Percentiles rank a stretch among this genome's conserved stretches.
These are phyloP conservation scores for Colletotrichum sp. DNA, from an alignment of 2,329 filamentous ascomycete genomes.

Conservation along the genomic window DNA sequence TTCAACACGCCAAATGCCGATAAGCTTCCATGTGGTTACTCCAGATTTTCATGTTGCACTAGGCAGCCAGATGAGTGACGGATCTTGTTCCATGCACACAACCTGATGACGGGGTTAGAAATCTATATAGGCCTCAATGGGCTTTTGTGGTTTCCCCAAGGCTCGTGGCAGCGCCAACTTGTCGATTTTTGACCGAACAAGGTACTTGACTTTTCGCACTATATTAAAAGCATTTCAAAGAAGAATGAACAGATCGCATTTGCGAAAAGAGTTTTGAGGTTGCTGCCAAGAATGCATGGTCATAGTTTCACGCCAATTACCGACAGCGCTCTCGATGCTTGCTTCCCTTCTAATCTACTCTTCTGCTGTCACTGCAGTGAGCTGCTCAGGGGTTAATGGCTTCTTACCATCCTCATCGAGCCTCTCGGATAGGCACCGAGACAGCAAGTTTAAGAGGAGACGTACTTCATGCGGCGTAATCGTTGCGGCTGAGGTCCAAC, in stretches of 20 bases:
- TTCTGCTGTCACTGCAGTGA: not conserved
- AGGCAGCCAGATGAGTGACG: not conserved
- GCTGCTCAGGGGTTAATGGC: not conserved
- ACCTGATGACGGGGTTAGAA: not conserved
- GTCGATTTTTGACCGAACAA: not conserved
- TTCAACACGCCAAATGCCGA: not conserved
- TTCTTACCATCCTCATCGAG: not conserved
- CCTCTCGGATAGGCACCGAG: not conserved
- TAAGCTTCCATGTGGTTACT: not conserved
- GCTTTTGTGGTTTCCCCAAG: not conserved
- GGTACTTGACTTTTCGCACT: not conserved
- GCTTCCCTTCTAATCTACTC: not conserved
- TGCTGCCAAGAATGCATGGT: not conserved
- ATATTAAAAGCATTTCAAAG: accelerated
- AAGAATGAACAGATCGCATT: not conserved
- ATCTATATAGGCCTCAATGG: not conserved
- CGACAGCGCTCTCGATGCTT: not conserved
- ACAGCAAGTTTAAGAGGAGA: not conserved
- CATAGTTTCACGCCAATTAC: not conserved
- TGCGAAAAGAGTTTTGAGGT: not conserved
- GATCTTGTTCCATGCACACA: not conserved
- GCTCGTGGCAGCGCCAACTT: not conserved
- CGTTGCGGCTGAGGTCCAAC: not conserved
- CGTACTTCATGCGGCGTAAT: not conserved
- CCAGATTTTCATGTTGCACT: not conserved